Evolutionary conservation across 768 basidiomycete genomes (phyloP).

Genomic region (Suillus cothurnatus): DNA sequence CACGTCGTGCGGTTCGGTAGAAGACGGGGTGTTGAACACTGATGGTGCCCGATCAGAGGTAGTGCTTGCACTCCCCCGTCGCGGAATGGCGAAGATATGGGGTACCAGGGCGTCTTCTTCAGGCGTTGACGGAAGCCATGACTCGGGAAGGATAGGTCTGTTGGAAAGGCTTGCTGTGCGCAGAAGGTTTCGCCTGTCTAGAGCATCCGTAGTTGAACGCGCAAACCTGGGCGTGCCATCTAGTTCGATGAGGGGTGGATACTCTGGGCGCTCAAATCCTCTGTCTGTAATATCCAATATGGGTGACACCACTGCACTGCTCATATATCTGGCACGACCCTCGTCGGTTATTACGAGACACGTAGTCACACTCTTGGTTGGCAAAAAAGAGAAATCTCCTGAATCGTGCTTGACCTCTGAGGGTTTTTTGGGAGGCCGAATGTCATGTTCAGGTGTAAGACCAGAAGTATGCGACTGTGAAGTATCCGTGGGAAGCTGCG

Average conservation of each 20-base stretch:
- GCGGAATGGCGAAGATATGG: constrained; percentile 43
- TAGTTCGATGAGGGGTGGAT: constrained; percentile 26
- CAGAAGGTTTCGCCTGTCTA: constrained; percentile 27
- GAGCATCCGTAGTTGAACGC: constrained; percentile 23
- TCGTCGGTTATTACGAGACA: constrained; percentile 16
- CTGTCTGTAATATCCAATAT: constrained; percentile 24
- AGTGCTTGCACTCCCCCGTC: constrained; percentile 53
- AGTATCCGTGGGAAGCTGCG: constrained; percentile 6
- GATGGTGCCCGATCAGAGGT: constrained; percentile 45
- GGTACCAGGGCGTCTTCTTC: constrained; percentile 45
- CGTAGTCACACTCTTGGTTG: constrained; percentile 15
- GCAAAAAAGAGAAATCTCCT: constrained; percentile 18
- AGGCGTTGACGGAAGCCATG: constrained; percentile 52
- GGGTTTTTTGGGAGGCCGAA: constrained; percentile 19
- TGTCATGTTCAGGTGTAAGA: constrained; percentile 15
- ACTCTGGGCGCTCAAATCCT: constrained; percentile 21
- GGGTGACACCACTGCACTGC: constrained; percentile 23
- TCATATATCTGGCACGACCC: constrained; percentile 25
- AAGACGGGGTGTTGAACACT: constrained; percentile 42
- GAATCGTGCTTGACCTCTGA: constrained; percentile 23
- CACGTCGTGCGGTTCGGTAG: constrained; percentile 22
- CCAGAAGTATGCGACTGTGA: neutral
- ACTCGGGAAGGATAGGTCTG: constrained; percentile 40
- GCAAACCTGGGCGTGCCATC: constrained; percentile 22
- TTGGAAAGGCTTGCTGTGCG: constrained; percentile 36